These are phyloP conservation scores for Obelidium mucronatum DNA, from an alignment of 192 early-diverging fungal genomes.

Conservation along the genomic window DNA sequence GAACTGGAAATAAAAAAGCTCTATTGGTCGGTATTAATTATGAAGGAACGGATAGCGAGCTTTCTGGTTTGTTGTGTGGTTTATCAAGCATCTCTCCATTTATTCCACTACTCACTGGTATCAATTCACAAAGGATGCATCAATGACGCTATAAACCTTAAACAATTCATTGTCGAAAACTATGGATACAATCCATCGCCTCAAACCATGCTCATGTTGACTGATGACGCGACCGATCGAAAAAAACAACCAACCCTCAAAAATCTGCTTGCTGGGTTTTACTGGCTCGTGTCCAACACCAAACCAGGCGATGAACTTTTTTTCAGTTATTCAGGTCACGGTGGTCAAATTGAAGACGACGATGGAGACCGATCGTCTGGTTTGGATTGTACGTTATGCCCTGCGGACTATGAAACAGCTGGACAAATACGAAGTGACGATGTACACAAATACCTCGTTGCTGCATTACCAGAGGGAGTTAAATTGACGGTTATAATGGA, in stretches of 20 bases:
- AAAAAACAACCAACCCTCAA: conserved; percentile 44
- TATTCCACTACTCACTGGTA: not conserved
- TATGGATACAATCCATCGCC: conserved; percentile 17
- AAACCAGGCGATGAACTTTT: conserved; percentile 59
- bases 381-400: conserved; percentile 69
- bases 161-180: not conserved
- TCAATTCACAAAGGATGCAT: conserved; percentile 22
- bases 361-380: conserved; percentile 47
- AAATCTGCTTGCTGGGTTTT: conserved; percentile 56
- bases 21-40: conserved; percentile 48
- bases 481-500: conserved; percentile 78
- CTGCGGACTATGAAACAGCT: conserved; percentile 71
- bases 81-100: not conserved
- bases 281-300: conserved; percentile 57
- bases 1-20: conserved; percentile 36
- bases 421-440: conserved; percentile 78
- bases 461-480: conserved; percentile 69
- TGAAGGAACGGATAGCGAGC: conserved; percentile 19
- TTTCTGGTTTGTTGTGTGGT: not conserved
- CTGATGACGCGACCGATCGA: conserved; percentile 2
- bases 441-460: conserved; percentile 67
- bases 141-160: conserved; percentile 23
- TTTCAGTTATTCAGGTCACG: conserved; percentile 61
- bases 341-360: conserved; percentile 58
- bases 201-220: conserved; percentile 10